Evolutionary conservation across 192 early-diverging fungal genomes (phyloP), one percentile per base, ranked within the genome.

Genomic region (Spizellomyces punctatus): DNA sequence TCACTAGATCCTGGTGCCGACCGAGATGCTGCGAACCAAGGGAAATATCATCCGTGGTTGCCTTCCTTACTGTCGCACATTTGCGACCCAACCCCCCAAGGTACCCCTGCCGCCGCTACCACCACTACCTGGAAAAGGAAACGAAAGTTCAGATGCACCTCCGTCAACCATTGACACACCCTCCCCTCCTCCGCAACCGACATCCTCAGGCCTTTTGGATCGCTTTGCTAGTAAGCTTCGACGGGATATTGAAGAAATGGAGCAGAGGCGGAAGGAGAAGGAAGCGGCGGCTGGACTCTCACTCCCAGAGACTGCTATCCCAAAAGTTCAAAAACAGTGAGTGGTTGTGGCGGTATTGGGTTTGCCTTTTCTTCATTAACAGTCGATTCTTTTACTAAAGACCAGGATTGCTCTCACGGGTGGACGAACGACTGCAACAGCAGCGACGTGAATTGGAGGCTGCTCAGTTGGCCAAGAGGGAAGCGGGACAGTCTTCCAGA

Each of bases 391-490:
- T 3, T 41, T 2, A n/a, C 4, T 54, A 4, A n/a, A 54, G 50
- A 54, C 50, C 50, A 54, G 68, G 76, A 54, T 72, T 77, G 58
- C n/a, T 81, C 6, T 67, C 65, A 21, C 65, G 71, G 14, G 52
- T 75, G 45, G 76, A 81, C 50, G 55, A 66, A 16, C 62, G 72
- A 49, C 57, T 81, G 27, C 56, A 66, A 27, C 72, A 52, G 12
- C 67, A 77, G 36, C 65, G 77, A 17, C 74, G 75, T 54, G 67
- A 71, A 19, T 63, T 78, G 19, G 80, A 81, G 66, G 65, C 36
- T 1, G 66, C 43, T 6, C 65, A 80, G 58, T 44, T 66, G 16
- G 73, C 67, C 50, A 79, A 69, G 43, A 59, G 63, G 41, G 41
- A 27, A 52, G 45, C 44, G n/a, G 67, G 69, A 22, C 1, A 65